A percentile compares a stretch with the other conserved stretches of the same genome.
Evolutionary conservation across 2,329 filamentous ascomycete genomes (phyloP).

Genomic region (Fusarium torulosum): DNA sequence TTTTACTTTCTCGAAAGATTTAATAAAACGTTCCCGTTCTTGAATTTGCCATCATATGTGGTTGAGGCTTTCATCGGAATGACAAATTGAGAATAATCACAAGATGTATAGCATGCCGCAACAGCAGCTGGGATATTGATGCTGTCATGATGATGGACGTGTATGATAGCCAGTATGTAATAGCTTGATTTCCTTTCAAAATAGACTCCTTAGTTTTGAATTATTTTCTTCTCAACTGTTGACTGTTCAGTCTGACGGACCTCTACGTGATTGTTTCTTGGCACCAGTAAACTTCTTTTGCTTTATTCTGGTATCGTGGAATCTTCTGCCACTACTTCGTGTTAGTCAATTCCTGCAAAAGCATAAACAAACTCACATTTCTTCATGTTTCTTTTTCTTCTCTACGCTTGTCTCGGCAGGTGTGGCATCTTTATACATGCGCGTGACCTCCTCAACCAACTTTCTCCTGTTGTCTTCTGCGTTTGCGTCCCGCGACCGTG

Average conservation of each 20-base stretch:
- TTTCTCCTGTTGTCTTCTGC: constrained; percentile 65
- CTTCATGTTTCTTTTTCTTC: constrained; percentile 63
- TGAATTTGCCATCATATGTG: too few species aligned
- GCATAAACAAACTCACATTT: constrained; percentile 55
- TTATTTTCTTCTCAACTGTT: background rate
- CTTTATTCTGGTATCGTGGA: constrained; percentile 59
- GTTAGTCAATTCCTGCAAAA: constrained; percentile 12
- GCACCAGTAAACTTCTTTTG: constrained; percentile 63
- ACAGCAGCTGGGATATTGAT: background rate
- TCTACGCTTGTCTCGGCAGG: constrained; percentile 61
- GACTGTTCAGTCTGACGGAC: constrained; percentile 46
- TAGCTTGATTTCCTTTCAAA: too few species aligned
- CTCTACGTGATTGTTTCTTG: constrained; percentile 64
- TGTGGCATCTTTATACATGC: constrained; percentile 61
- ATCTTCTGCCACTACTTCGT: constrained; percentile 59
- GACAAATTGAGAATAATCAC: background rate
- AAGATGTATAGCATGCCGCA: background rate
- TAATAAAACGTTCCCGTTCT: too few species aligned
- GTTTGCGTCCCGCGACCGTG: constrained; percentile 65
- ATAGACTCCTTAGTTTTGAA: too few species aligned
- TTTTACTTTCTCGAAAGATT: too few species aligned
- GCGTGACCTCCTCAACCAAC: constrained; percentile 61
- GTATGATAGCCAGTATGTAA: too few species aligned
- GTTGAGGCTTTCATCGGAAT: background rate
- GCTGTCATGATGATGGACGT: background rate